A percentile compares a stretch with the other conserved stretches of the same genome.
These are phyloP conservation scores for Paraphoma sp. DNA, from an alignment of 2,329 filamentous ascomycete genomes.

Conservation along the genomic window DNA sequence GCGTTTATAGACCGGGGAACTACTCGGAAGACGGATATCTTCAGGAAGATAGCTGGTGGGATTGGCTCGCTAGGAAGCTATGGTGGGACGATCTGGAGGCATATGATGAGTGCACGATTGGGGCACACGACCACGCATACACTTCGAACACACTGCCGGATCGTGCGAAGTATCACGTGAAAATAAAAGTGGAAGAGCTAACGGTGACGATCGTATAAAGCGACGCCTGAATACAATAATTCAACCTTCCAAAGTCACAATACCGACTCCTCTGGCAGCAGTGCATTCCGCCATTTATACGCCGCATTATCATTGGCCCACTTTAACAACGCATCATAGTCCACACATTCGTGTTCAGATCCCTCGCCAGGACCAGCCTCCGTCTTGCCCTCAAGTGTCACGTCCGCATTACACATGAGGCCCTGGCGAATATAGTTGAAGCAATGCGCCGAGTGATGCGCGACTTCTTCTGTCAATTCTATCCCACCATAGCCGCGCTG, in stretches of 20 bases:
- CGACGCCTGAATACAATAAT: too few species aligned
- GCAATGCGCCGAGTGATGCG: slow-evolving; percentile 30
- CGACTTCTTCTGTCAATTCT: slow-evolving; percentile 18
- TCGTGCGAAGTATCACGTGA: slow-evolving; percentile 12
- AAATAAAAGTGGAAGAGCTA: slow-evolving; percentile 12
- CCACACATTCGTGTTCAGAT: slow-evolving; percentile 28
- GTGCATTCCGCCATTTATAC: slow-evolving; percentile 21
- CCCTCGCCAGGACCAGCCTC: slow-evolving; percentile 27
- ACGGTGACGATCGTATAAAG: slow-evolving; percentile 14
- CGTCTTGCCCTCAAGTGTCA: slow-evolving; percentile 30
- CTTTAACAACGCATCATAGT: slow-evolving; percentile 28
- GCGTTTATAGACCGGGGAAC: slow-evolving; percentile 9
- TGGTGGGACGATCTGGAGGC: slow-evolving; percentile 15
- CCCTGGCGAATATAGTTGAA: slow-evolving; percentile 31
- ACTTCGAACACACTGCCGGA: slow-evolving; percentile 7
- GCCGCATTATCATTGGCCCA: slow-evolving; percentile 27
- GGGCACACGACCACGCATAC: slow-evolving; percentile 14
- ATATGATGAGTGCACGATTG: slow-evolving; percentile 6
- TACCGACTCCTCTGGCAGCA: slow-evolving; percentile 17
- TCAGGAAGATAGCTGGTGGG: neutral
- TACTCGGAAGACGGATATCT: slow-evolving; percentile 2
- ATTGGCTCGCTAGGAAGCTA: slow-evolving; percentile 3
- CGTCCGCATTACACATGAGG: slow-evolving; percentile 29
- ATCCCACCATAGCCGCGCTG: slow-evolving; percentile 28
- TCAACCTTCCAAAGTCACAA: neutral